Evolutionary conservation across 345 rosid genomes (phyloP), one percentile per base, ranked within the genome.

Genomic region (Boechera retrofracta): DNA sequence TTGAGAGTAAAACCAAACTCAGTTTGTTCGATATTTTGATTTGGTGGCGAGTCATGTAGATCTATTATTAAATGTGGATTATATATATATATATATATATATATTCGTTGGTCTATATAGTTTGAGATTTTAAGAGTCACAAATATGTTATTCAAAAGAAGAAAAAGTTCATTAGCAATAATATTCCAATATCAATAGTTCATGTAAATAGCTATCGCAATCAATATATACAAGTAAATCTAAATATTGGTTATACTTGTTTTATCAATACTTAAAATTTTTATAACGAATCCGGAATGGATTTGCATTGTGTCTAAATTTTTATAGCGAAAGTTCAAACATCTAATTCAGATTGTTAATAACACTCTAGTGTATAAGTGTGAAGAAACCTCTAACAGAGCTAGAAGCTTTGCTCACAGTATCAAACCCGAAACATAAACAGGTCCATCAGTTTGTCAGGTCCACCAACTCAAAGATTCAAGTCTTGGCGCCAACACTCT

Each of bases 41-140:
- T 45, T 71, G 75, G 65, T 55, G 64, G 57, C 58, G 13, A 64
- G 64, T 55, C 77, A 52, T 49, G 12, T 28, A 26, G 3, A 32
- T 48, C 2, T 61, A 16, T 24, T 31, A 16, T 41, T 28, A 36
- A 49, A 52, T 55, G 70, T 63, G 51, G 45, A 56, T 5, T 41
- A 15, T 16, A 21, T 21, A 1, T 21, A 21, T 21, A 18, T 18
- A 18, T 18, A 18, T 18, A 18, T 18, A 18, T 18, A 18, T 18
- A 18, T 18, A 57, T 47, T 54, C 12, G 51, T 13, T 67, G 10
- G 36, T 42, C 29, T 60, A 24, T 54, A 28, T 55, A 42, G 44
- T 16, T 38, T 39, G 61, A 54, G 38, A 5, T 57, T 44, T 70
- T 7, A 59, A 47, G 2, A 13, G 49, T 16, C 33, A 38, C 32